Conservation (phyloP, 306 rosid genomes). For the Cyamopsis tetragonoloba region DNA sequence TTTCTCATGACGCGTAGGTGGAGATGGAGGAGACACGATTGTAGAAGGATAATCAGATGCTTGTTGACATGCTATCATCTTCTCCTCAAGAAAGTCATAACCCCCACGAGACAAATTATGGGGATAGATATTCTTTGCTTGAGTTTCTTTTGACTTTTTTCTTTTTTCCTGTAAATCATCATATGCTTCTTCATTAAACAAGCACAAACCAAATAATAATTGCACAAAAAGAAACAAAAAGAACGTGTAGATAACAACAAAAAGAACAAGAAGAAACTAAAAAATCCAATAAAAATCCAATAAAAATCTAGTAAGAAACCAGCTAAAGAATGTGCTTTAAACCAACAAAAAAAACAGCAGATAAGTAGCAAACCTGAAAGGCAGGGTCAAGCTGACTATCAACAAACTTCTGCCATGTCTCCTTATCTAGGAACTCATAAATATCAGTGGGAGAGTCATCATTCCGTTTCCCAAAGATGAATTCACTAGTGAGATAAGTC, state of each 20-base stretch:
- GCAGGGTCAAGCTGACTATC: background rate
- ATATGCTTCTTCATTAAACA: no score
- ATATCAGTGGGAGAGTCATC: no score
- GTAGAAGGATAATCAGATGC: background rate
- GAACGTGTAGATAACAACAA: no score
- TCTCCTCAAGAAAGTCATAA: background rate
- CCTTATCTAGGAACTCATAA: background rate
- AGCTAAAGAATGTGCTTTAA: no score
- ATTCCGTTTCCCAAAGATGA: background rate
- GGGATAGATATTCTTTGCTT: background rate
- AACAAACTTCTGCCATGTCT: background rate
- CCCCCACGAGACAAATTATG: background rate
- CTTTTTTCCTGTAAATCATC: background rate
- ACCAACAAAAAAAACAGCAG: background rate
- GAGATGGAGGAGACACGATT: background rate
- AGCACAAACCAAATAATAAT: no score
- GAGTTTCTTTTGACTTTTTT: background rate
- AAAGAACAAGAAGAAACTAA: no score
- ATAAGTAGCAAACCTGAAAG: background rate
- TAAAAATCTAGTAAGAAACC: no score
- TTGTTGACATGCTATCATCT: no score
- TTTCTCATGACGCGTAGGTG: background rate
- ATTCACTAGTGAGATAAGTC: background rate
- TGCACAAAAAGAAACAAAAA: no score
- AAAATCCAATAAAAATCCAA: no score